Base-by-base conservation (phyloP, 1,284 basidiomycete species). In the Boletus chippewaensis region DNA sequence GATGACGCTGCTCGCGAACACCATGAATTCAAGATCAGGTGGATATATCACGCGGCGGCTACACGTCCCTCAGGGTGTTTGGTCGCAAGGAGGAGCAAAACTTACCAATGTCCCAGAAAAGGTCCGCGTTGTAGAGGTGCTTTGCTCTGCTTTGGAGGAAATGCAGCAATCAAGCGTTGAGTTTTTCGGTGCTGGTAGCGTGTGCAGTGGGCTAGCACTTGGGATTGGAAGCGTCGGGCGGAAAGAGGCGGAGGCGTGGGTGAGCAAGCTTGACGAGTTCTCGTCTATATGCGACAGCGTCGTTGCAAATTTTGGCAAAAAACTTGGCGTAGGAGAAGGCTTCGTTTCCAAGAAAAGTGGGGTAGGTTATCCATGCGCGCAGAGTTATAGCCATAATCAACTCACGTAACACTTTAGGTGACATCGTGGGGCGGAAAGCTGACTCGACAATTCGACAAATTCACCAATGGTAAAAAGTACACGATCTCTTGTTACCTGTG, bases 381-480 rank as follows among this genome's bases (percentile, higher is more conserved):
- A 35, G 34, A 47, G 42, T 34, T 16, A 18, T 20, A 52, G 8
- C 52, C 26, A 46, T 39, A 32, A 45, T 41, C 28, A 45, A 48
- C 53, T 56, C 50, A 60, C 55, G 57, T 61, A 63, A 55, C 32
- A 34, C 20, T 7, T 31, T 59, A 78, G 78, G 70, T 80, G 45
- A 76, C 74, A 39, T 75, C 79, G 32, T 92, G 90, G 91, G 81
- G 90, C 41, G 83, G 83, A 55, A 92, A 89, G 65, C 72, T 95
- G 41, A 83, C 83, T 50, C 79, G 90, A 58, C 83, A 84, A 58
- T 79, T 96, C 59, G 93, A 96, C 70, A 91, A 92, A 67, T 84
- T 97, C 62, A 91, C 91, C 36, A 92, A 86, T 57, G 88, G 85
- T 52, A 92, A 92, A 71, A 91, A 87, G 92, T 95, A 65, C 63